Percentiles rank a stretch among this genome's conserved stretches.
Evolutionary conservation across 202 grass and related monocot genomes (phyloP).

Genomic region (Schoenoplectus triqueter): DNA sequence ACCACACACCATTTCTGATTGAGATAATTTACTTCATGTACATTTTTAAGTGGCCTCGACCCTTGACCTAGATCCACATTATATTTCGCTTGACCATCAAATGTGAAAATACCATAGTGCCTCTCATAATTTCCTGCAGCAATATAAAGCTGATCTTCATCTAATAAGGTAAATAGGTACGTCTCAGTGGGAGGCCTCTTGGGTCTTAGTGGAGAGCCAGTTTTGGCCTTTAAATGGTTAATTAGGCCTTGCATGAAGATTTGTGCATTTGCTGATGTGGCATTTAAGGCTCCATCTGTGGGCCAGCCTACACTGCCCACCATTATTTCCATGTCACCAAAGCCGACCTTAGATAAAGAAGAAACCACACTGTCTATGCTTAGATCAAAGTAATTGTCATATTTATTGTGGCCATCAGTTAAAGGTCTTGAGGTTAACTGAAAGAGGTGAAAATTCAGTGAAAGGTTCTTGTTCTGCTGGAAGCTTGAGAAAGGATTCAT

Average conservation of each 20-base stretch:
- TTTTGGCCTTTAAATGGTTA: conserved; percentile 73
- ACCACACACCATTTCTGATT: conserved; percentile 84
- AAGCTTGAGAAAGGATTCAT: conserved; percentile 70
- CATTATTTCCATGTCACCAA: conserved; percentile 67
- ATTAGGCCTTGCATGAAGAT: conserved; percentile 80
- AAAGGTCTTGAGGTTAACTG: conserved; percentile 65
- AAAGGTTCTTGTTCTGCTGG: conserved; percentile 76
- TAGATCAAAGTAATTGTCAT: conserved; percentile 77
- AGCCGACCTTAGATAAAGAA: conserved; percentile 77
- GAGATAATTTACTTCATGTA: conserved; percentile 69
- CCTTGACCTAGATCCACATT: conserved; percentile 82
- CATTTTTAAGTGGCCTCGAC: conserved; percentile 60
- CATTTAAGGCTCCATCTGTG: conserved; percentile 86
- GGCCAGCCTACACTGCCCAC: conserved; percentile 89
- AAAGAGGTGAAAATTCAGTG: conserved; percentile 75
- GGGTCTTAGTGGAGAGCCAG: conserved; percentile 78
- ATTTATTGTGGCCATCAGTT: conserved; percentile 73
- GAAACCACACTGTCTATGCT: conserved; percentile 83
- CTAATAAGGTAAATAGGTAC: conserved; percentile 77
- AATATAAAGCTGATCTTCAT: conserved; percentile 68
- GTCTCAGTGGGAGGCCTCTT: conserved; percentile 68
- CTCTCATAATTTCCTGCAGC: conserved; percentile 65
- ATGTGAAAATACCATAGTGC: conserved; percentile 86
- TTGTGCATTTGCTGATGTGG: conserved; percentile 70
- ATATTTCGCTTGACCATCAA: conserved; percentile 92